Evolutionary conservation across 371 early-diverging fungal species (phyloP).

Genomic region (Phascolomyces articulosus): DNA sequence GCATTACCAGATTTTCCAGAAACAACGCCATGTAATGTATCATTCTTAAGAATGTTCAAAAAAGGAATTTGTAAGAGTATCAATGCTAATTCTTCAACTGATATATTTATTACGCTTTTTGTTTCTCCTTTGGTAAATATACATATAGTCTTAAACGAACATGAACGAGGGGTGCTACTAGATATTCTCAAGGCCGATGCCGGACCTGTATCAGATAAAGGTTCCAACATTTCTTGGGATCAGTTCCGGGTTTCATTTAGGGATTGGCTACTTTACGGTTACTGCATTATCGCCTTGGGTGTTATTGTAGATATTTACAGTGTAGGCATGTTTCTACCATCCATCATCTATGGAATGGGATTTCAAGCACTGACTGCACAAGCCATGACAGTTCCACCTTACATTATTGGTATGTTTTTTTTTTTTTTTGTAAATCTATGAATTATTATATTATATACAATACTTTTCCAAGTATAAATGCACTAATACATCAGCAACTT

Average conservation of each 20-base stretch:
- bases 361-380: slow-evolving; percentile 55
- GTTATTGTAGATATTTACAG: slow-evolving; percentile 65
- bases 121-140: no score
- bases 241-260: slow-evolving; percentile 56
- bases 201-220: slow-evolving; percentile 56
- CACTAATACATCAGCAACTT: no score
- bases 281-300: slow-evolving; percentile 61
- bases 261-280: slow-evolving; percentile 63
- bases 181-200: slow-evolving; percentile 62
- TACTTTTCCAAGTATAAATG: no score
- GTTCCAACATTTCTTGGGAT: slow-evolving; percentile 56
- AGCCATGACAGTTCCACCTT: slow-evolving; percentile 4
- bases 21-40: slow-evolving; percentile 58
- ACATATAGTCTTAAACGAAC: slow-evolving; percentile 47
- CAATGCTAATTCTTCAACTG: no score
- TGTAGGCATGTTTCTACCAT: slow-evolving; percentile 68
- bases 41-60: no score
- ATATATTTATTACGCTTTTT: no score
- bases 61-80: no score
- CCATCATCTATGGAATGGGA: slow-evolving; percentile 71
- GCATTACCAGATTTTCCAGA: slow-evolving; percentile 75
- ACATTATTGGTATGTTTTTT: background rate
- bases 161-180: slow-evolving; percentile 59
- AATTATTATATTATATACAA: no score
- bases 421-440: no score